Percentiles rank a stretch among this genome's conserved stretches.
phyloP scores from a whole-genome alignment of 179 eudicot species.

The Spergularia azorica region DNA sequence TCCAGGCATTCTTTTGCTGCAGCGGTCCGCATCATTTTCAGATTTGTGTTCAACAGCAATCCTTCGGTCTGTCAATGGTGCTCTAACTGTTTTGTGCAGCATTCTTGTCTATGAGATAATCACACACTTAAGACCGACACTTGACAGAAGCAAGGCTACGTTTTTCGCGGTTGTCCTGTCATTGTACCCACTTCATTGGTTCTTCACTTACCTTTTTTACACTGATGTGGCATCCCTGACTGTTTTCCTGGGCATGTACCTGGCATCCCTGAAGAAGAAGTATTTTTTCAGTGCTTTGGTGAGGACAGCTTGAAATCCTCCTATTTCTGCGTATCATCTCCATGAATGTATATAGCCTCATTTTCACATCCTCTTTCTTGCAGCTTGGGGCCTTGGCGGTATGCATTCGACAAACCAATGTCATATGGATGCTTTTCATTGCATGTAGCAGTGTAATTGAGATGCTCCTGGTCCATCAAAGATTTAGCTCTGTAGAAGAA shows the following conservation, averaged over 20 bases:
- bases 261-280: constrained; percentile 60
- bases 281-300: constrained; percentile 71
- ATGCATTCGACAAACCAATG: constrained; percentile 82
- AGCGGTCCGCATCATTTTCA: constrained; percentile 44
- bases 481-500: constrained; percentile 25
- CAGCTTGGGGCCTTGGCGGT: constrained; percentile 85
- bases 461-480: constrained; percentile 32
- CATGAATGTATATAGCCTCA: neutral
- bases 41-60: constrained; percentile 62
- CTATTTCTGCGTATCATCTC: neutral
- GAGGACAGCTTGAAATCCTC: constrained; percentile 15
- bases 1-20: constrained; percentile 67
- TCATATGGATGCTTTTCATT: constrained; percentile 87
- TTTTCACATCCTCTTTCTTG: constrained; percentile 32
- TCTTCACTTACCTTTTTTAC: constrained; percentile 84
- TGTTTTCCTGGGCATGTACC: constrained; percentile 70
- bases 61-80: constrained; percentile 80
- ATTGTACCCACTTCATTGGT: constrained; percentile 92
- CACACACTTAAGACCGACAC: constrained; percentile 53
- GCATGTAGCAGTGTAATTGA: constrained; percentile 64
- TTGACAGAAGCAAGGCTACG: constrained; percentile 69
- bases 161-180: constrained; percentile 58
- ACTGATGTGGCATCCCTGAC: constrained; percentile 87
- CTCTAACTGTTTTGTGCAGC: constrained; percentile 68
- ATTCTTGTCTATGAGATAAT: constrained; percentile 70